Conservation (phyloP, 495 filamentous ascomycete genomes). For the Aspergillus sclerotiicarbonarius region DNA sequence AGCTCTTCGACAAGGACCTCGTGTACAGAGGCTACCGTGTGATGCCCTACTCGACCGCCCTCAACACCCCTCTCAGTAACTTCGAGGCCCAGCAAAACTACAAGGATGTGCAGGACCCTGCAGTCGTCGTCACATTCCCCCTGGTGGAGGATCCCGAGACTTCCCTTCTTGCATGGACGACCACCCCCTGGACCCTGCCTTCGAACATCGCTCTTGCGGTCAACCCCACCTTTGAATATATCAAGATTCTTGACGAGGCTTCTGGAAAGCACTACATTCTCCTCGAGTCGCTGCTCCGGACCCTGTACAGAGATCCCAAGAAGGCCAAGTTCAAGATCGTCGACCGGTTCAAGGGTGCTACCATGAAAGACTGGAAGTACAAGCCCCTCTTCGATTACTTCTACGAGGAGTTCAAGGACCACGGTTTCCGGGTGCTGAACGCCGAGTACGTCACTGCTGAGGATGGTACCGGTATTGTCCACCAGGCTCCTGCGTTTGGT, state of each 20-base stretch:
- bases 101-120: constrained; percentile 88
- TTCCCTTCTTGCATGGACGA: constrained; percentile 84
- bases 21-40: constrained; percentile 89
- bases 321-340: constrained; percentile 94
- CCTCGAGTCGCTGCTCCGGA: constrained; percentile 78
- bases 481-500: constrained; percentile 93
- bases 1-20: constrained; percentile 81
- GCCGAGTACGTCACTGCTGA: constrained; percentile 89
- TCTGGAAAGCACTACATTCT: constrained; percentile 85
- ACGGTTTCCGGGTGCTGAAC: constrained; percentile 80
- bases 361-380: constrained; percentile 92
- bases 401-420: constrained; percentile 87
- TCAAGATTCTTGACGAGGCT: constrained; percentile 83
- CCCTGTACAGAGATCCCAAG: constrained; percentile 93
- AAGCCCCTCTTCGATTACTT: constrained; percentile 92
- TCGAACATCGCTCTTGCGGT: constrained; percentile 78
- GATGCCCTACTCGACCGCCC: constrained; percentile 92
- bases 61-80: constrained; percentile 88
- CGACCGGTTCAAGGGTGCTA: constrained; percentile 75
- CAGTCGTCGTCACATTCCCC: constrained; percentile 87
- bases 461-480: constrained; percentile 92
- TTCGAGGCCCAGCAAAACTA: constrained; percentile 95
- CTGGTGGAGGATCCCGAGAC: constrained; percentile 73
- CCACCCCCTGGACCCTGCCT: constrained; percentile 94
- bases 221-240: constrained; percentile 88